A percentile compares a stretch with the other conserved stretches of the same genome.
Evolutionary conservation across 148 eudicot species (phyloP).

Genomic region (Talinum fruticosum): DNA sequence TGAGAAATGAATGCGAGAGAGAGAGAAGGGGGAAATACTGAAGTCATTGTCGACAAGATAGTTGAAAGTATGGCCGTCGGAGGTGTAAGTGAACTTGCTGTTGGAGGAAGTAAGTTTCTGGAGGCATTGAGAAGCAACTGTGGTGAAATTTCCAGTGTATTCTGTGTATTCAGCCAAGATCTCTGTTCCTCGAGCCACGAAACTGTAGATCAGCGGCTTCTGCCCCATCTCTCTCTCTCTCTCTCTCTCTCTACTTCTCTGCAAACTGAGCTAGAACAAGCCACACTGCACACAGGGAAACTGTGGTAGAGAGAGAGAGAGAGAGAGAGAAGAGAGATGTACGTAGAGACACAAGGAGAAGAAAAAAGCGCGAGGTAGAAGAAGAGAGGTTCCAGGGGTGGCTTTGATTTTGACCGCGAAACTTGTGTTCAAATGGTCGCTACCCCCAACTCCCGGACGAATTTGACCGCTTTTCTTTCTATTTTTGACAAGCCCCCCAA

Average conservation of each 20-base stretch:
- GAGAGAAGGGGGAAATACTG: constrained; percentile 31
- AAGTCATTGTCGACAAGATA: constrained; percentile 78
- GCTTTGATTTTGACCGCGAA: constrained; percentile 1
- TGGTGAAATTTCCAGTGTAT: constrained; percentile 67
- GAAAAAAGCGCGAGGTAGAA: too few relatives aligned
- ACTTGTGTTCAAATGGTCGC: too few relatives aligned
- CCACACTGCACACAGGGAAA: too few relatives aligned
- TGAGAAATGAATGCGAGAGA: background rate
- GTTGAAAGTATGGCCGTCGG: constrained; percentile 80
- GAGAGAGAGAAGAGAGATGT: background rate
- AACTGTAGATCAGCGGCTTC: constrained; percentile 68
- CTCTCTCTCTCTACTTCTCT: background rate
- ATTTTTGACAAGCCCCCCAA: too few relatives aligned
- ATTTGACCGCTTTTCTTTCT: too few relatives aligned
- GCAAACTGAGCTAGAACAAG: background rate
- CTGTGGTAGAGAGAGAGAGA: too few relatives aligned
- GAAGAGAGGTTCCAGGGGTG: too few relatives aligned
- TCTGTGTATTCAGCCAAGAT: constrained; percentile 65
- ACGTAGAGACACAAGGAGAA: too few relatives aligned
- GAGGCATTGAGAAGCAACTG: constrained; percentile 72
- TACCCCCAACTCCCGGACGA: too few relatives aligned
- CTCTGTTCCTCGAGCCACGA: constrained; percentile 69
- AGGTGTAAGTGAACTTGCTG: constrained; percentile 77
- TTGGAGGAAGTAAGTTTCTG: constrained; percentile 72
- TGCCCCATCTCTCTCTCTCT: too few relatives aligned